phyloP scores from a whole-genome alignment of 139 green algal species.

The Pedinophyceae sp. region DNA sequence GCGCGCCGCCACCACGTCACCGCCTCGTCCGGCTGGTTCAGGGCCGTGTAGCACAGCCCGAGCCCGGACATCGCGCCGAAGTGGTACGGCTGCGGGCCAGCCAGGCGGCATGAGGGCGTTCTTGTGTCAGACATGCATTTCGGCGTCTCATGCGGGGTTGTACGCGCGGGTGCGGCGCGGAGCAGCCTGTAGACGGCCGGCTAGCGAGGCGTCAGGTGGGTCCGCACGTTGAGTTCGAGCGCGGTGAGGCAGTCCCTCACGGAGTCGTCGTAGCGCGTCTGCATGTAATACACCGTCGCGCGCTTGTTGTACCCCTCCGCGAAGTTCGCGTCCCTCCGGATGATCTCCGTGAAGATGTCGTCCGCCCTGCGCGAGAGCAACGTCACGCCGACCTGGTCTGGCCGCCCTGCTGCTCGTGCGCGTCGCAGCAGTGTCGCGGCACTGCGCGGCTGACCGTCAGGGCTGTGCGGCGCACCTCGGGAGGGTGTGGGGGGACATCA shows the following conservation, averaged over 20 bases:
- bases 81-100: constrained; percentile 30
- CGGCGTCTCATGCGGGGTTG: too few species aligned
- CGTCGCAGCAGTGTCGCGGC: too few species aligned
- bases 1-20: constrained; percentile 32
- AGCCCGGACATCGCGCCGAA: constrained; percentile 46
- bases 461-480: neutral
- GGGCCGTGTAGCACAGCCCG: constrained; percentile 32
- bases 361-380: constrained; percentile 9
- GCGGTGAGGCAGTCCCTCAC: constrained; percentile 29
- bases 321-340: neutral
- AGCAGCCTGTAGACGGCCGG: neutral
- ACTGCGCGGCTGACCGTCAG: neutral
- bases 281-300: constrained; percentile 41
- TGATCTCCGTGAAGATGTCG: neutral
- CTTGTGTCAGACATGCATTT: too few species aligned
- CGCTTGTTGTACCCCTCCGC: constrained; percentile 51
- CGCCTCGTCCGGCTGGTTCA: constrained; percentile 11
- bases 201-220: too few species aligned
- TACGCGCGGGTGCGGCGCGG: neutral
- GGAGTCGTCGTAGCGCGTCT: constrained; percentile 26
- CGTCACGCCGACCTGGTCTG: constrained; percentile 9
- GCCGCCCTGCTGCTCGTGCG: too few species aligned
- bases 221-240: constrained; percentile 22
- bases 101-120: too few species aligned
- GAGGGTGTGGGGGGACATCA: neutral